Conservation (phyloP, 257 asterid genomes). For the Solanum arcanum region DNA sequence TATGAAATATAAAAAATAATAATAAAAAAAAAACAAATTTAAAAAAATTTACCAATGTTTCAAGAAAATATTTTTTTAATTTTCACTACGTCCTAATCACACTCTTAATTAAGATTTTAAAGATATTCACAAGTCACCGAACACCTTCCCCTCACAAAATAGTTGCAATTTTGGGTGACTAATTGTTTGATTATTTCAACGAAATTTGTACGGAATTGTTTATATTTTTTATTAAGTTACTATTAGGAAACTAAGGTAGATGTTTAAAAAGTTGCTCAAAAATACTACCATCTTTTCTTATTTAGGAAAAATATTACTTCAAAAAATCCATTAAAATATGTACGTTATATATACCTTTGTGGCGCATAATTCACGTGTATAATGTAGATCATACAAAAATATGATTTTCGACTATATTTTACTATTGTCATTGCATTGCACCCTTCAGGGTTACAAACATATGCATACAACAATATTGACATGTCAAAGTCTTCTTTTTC, state of each 20-base stretch:
- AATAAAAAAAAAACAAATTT: too few relatives aligned
- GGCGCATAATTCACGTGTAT: background rate
- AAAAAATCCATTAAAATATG: background rate
- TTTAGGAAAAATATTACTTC: background rate
- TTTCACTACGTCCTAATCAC: background rate
- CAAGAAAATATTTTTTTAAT: background rate
- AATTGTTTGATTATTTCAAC: background rate
- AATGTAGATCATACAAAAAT: too few relatives aligned
- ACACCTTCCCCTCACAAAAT: background rate
- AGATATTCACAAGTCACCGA: background rate
- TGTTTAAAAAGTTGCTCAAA: background rate
- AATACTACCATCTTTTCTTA: background rate
- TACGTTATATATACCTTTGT: background rate
- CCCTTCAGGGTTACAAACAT: background rate
- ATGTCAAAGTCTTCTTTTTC: background rate
- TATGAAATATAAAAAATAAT: too few relatives aligned
- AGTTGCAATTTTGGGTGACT: background rate
- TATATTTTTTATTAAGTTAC: background rate
- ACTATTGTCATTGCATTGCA: background rate
- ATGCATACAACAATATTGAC: background rate
- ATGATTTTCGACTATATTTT: too few relatives aligned
- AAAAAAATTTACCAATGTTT: too few relatives aligned
- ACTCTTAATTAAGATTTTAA: background rate
- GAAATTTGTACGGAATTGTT: background rate
- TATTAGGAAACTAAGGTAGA: background rate